Evolutionary conservation across 2,329 filamentous ascomycete species (phyloP).

Genomic region (Fusarium anthophilum): DNA sequence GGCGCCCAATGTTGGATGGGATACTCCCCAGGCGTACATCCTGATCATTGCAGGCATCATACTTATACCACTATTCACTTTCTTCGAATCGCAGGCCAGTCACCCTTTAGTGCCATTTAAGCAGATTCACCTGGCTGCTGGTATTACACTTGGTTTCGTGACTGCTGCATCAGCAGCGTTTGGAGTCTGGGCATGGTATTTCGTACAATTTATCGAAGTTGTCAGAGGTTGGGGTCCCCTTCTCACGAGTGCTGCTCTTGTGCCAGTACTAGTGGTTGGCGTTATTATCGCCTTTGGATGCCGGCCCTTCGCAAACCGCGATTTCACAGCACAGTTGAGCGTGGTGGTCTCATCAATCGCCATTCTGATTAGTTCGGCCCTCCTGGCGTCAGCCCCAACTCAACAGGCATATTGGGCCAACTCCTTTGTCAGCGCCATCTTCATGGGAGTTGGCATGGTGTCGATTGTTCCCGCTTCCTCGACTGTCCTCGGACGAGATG

Average conservation of each 20-base stretch:
- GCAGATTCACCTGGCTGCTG: slow-evolving; percentile 29
- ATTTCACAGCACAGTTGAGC: slow-evolving; percentile 25
- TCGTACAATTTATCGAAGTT: slow-evolving; percentile 36
- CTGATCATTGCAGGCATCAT: slow-evolving; percentile 32
- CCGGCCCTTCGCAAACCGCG: slow-evolving; percentile 29
- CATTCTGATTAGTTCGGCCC: slow-evolving; percentile 31
- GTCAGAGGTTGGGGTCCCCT: slow-evolving; percentile 37
- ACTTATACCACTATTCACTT: slow-evolving; percentile 20
- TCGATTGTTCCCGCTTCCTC: slow-evolving; percentile 33
- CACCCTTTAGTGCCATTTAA: slow-evolving; percentile 39
- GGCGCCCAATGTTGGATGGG: slow-evolving; percentile 31
- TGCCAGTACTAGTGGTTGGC: slow-evolving; percentile 36
- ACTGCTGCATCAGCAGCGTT: slow-evolving; percentile 36
- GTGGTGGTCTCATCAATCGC: slow-evolving; percentile 32
- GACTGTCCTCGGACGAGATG: slow-evolving; percentile 28
- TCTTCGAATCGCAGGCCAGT: slow-evolving; percentile 31
- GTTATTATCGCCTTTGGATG: slow-evolving; percentile 21
- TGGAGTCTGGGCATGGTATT: slow-evolving; percentile 42
- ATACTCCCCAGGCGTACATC: slow-evolving; percentile 26
- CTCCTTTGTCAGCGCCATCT: slow-evolving; percentile 38
- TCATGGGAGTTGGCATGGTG: slow-evolving; percentile 41
- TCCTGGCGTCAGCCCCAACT: slow-evolving; percentile 37
- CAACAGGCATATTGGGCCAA: slow-evolving; percentile 41
- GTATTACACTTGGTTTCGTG: slow-evolving; percentile 28
- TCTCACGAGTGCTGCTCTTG: slow-evolving; percentile 32